Evolutionary conservation across 1,284 basidiomycete genomes (phyloP).

Genomic region (Cutaneotrichosporon sp.): DNA sequence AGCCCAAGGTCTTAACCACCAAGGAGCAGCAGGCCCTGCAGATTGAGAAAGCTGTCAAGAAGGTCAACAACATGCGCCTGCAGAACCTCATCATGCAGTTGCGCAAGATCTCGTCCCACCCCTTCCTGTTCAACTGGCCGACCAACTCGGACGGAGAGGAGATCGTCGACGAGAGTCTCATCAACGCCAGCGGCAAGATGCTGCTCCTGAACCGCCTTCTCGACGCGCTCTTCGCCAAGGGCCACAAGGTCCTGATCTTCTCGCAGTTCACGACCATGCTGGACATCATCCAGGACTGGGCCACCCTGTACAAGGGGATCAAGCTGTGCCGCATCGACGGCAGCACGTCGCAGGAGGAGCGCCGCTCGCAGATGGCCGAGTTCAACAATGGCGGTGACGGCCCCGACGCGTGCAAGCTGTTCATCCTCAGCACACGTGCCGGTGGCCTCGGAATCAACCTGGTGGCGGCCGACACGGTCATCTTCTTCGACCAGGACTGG

Average conservation of each 20-base stretch:
- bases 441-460: constrained; percentile 92
- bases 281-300: constrained; percentile 92
- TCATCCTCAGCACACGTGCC: constrained; percentile 87
- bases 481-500: constrained; percentile 96
- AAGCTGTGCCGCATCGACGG: constrained; percentile 89
- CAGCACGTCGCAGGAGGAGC: constrained; percentile 69
- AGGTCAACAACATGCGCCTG: constrained; percentile 86
- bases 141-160: constrained; percentile 62
- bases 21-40: constrained; percentile 58
- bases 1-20: constrained; percentile 37
- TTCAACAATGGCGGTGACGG: constrained; percentile 86
- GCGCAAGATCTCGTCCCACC: constrained; percentile 83
- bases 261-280: constrained; percentile 94
- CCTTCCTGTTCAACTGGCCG: constrained; percentile 90
- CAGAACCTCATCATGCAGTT: constrained; percentile 95
- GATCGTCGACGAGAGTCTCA: constrained; percentile 71
- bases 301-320: constrained; percentile 75
- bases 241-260: constrained; percentile 91
- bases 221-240: constrained; percentile 74
- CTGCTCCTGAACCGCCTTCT: constrained; percentile 87
- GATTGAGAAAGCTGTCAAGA: constrained; percentile 62
- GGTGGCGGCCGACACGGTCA: constrained; percentile 89
- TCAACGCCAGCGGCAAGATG: constrained; percentile 93
- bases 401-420: constrained; percentile 71
- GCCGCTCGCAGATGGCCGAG: constrained; percentile 77